Conservation (phyloP, 495 filamentous ascomycete genomes). For the Neurospora sp. region DNA sequence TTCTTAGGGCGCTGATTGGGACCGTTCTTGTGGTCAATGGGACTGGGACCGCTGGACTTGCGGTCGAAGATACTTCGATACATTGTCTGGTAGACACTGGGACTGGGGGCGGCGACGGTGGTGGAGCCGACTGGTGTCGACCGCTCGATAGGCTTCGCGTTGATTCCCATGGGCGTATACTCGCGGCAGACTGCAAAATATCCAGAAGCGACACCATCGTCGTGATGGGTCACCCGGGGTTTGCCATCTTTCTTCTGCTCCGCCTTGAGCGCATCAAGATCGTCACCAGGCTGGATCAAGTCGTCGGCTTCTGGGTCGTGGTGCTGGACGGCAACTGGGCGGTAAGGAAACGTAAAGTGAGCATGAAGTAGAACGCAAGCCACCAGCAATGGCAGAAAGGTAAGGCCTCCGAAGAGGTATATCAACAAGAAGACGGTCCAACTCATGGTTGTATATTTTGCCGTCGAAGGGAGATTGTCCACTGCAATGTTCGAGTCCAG, state of each 20-base stretch:
- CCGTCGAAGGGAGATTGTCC: background rate
- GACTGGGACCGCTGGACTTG: constrained; percentile 42
- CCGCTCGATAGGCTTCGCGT: constrained; percentile 85
- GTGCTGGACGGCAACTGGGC: constrained; percentile 22
- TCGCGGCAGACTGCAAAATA: constrained; percentile 94
- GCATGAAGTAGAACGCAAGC: constrained; percentile 54
- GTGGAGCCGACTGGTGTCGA: constrained; percentile 68
- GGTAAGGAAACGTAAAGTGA: constrained; percentile 55
- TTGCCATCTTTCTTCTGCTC: constrained; percentile 34
- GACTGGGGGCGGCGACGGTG: constrained; percentile 60
- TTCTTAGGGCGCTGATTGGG: constrained; percentile 55
- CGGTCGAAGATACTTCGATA: constrained; percentile 93
- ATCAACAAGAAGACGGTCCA: constrained; percentile 59
- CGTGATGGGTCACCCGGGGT: constrained; percentile 39
- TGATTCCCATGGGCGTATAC: constrained; percentile 81
- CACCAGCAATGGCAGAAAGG: constrained; percentile 72
- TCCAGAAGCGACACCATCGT: constrained; percentile 79
- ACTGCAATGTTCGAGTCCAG: background rate
- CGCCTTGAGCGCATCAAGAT: constrained; percentile 34
- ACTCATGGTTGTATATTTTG: constrained; percentile 45
- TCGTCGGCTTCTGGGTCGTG: constrained; percentile 21
- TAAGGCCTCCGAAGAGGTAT: constrained; percentile 85
- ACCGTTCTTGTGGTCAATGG: constrained; percentile 35
- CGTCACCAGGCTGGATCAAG: constrained; percentile 40
- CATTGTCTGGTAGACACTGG: constrained; percentile 95